Evolutionary conservation across 768 basidiomycete species (phyloP), one percentile per base, ranked within the genome.

Genomic region (Rhizopogon sp.): DNA sequence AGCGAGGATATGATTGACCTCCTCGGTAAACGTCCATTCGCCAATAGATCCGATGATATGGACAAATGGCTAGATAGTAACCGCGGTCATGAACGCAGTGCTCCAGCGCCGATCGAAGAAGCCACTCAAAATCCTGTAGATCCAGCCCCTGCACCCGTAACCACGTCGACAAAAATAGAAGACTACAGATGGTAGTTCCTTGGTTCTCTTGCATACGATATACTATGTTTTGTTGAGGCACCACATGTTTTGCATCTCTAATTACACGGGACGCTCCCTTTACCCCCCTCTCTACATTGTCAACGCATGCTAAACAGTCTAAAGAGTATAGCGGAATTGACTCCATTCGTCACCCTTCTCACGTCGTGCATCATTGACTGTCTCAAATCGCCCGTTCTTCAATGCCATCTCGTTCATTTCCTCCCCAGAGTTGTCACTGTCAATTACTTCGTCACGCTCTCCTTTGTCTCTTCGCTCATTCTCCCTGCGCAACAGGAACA

Each of bases 61-160:
- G 94, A 97, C 74, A 90, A 88, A 67, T 96, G 93, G 89, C 79
- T 96, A n/a, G 93, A 96, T 64, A 82, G 88, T 66, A 82, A 92
- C 66, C 79, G 78, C 39, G 79, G 78, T 40, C 64, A 63, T 39
- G 82, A 82, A 62, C 77, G 79, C 47, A 82, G 81, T 60, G 82
- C 83, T n/a, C 83, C 83, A 20, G 82, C 85, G 39, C 84, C 86
- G 3, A 70, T 85, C 10, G 85, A 87, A 66, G 71, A 74, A 51
- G 64, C 69, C 51, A 53, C 72, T 6, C 69, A 68, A 10, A 77
- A 75, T 41, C 69, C 72, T 20, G 51, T 53, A 39, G 71, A 71
- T 50, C 77, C 80, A 17, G 56, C 75, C 7, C 84, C 84, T 14
- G 66, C 74, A 10, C 79, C 86, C 37, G 70, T 75, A 11, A 74